Base-by-base conservation (phyloP, 148 eudicot genomes). In the Vaccinium darrowii region DNA sequence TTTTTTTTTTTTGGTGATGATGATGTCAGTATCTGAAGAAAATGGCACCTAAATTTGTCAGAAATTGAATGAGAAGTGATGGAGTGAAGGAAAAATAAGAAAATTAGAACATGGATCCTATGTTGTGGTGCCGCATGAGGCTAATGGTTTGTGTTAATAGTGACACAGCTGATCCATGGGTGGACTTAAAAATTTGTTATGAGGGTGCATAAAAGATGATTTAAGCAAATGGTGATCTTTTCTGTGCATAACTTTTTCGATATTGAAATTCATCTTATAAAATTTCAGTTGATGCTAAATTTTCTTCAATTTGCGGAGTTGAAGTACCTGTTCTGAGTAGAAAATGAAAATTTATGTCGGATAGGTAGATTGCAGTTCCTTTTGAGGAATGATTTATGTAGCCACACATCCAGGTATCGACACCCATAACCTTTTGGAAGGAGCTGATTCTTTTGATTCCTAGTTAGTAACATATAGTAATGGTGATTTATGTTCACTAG, bases 321-420 rank as follows among this genome's bases (percentile, higher is more conserved):
- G 51, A 74, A 36, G 53, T 43, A 74, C 51, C 51, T 14, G 47
- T 2, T 39, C 77, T 39, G 23, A 74, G 18, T 3, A 10, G 23
- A n/a, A 39, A 51, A 36, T 18, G n/a, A 75, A 43, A 43, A 43
- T 8, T 43, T 43, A 47, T 3, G 8, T 43, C n/a, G 25, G 25
- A 75, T 43, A 43, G n/a, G 19, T 52, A 8, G 27, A 72, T 72
- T 75, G 51, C 25, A 43, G 78, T 43, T 73, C 78, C 78, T 43
- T 75, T 39, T 33, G 21, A 73, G 49, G 43, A 72, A 36, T 72
- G 43, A 72, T 72, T 72, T 72, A 15, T 72, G 76, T 72, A 72
- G 36, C 36, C 25, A 30, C 43, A 72, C 43, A 36, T 13, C 76
- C 8, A 36, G 47, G n/a, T 13, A 36, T 1, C 15, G 76, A 27